A percentile compares a stretch with the other conserved stretches of the same genome.
phyloP scores from a whole-genome alignment of 2,329 filamentous ascomycete genomes.

The Thermothelomyces thermophilus region DNA sequence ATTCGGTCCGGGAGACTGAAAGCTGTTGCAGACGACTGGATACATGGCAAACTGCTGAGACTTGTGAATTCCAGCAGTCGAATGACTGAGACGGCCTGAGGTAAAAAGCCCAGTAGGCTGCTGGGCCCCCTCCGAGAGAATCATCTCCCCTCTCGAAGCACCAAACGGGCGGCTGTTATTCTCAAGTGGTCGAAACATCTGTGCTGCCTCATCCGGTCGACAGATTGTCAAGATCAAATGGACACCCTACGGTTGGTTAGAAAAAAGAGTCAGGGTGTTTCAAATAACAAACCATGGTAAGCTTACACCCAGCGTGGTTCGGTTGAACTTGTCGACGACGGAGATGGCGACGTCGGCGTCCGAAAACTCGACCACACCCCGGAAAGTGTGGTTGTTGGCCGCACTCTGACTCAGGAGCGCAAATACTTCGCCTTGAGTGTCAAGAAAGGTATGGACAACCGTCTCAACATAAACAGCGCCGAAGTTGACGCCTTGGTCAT shows the following conservation, averaged over 20 bases:
- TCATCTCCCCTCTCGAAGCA: not conserved
- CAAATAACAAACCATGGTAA: not conserved
- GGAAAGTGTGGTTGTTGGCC: conserved; percentile 37
- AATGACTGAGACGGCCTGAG: conserved; percentile 23
- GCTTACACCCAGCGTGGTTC: conserved; percentile 33
- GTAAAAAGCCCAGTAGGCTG: conserved; percentile 21
- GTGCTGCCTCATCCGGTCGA: conserved; percentile 1
- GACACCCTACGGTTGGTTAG: conserved; percentile 13
- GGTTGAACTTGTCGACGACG: conserved; percentile 37
- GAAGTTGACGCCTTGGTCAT: conserved; percentile 21
- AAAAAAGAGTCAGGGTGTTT: conserved; percentile 1
- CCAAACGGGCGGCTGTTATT: conserved; percentile 1
- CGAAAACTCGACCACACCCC: conserved; percentile 47
- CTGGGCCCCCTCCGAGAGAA: conserved; percentile 16
- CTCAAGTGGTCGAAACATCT: conserved; percentile 3
- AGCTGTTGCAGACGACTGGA: conserved; percentile 32
- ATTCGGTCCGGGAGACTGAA: conserved; percentile 25
- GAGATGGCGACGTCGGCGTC: conserved; percentile 40
- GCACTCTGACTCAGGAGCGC: conserved; percentile 42
- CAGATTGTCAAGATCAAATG: conserved; percentile 16
- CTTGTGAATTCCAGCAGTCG: conserved; percentile 24
- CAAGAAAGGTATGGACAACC: conserved; percentile 37
- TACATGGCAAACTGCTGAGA: conserved; percentile 33
- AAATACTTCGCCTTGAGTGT: conserved; percentile 45
- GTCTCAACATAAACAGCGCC: conserved; percentile 30